A percentile compares a stretch with the other conserved stretches of the same genome.
phyloP scores from a whole-genome alignment of 2,329 filamentous ascomycete species.

The Penicillium aurantiogriseum region DNA sequence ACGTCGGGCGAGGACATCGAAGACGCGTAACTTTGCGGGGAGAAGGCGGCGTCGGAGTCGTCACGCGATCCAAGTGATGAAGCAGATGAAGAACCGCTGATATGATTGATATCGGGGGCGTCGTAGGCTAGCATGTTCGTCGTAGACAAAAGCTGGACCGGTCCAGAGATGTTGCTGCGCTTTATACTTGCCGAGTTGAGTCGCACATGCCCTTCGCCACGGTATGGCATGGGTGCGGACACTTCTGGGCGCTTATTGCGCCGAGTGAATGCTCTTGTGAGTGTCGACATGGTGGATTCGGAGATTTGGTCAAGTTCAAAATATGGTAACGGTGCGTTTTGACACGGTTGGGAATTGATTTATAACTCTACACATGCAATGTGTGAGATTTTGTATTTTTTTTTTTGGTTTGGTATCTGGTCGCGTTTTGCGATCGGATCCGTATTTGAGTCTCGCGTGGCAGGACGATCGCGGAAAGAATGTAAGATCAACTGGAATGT shows the following conservation, averaged over 20 bases:
- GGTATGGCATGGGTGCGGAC: conserved; percentile 44
- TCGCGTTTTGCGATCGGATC: conserved; percentile 11
- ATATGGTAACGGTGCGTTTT: neutral
- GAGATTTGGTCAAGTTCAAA: conserved; percentile 2
- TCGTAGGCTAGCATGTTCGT: conserved; percentile 97
- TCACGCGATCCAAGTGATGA: conserved; percentile 41
- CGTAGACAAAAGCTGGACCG: conserved; percentile 83
- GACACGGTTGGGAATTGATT: conserved; percentile 10
- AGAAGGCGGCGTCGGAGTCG: conserved; percentile 63
- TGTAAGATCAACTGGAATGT: conserved; percentile 34
- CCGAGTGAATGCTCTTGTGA: conserved; percentile 50
- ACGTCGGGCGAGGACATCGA: conserved; percentile 49
- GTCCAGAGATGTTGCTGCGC: conserved; percentile 69
- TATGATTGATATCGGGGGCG: conserved; percentile 70
- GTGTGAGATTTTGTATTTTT: conserved; percentile 2
- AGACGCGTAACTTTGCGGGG: conserved; percentile 52
- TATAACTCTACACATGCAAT: neutral
- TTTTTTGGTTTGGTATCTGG: neutral
- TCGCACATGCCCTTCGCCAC: conserved; percentile 43
- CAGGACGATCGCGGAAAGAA: conserved; percentile 32
- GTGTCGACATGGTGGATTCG: conserved; percentile 35
- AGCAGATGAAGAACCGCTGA: conserved; percentile 48
- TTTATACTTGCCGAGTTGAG: conserved; percentile 48
- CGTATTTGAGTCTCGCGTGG: conserved; percentile 27
- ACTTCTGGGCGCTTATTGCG: conserved; percentile 49